A percentile compares a stretch with the other conserved stretches of the same genome.
Conservation (phyloP, 2,329 filamentous ascomycete genomes). For the Aspergillus flavus region DNA sequence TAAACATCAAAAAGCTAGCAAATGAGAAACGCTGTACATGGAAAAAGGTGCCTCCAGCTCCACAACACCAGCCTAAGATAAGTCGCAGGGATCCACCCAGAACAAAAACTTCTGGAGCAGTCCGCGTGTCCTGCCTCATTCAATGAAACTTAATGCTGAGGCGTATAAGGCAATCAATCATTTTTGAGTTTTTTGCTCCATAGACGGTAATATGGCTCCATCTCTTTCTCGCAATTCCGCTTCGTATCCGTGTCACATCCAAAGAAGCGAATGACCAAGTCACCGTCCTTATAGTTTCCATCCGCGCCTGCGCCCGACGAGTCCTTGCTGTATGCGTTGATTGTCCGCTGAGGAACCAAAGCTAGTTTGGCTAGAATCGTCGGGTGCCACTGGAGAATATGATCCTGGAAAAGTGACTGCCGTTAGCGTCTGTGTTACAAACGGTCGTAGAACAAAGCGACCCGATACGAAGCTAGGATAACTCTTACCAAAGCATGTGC, state of each 20-base stretch:
- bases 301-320: conserved; percentile 48
- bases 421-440: conserved; percentile 29
- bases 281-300: conserved; percentile 75
- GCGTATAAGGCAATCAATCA: conserved; percentile 12
- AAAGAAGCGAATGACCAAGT: conserved; percentile 78
- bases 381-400: conserved; percentile 94
- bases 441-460: neutral
- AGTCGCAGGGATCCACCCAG: neutral
- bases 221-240: conserved; percentile 71
- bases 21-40: conserved; percentile 18
- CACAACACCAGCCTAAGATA: conserved; percentile 9
- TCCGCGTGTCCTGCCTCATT: neutral
- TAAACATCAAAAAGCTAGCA: conserved; percentile 7
- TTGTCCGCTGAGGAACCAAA: conserved; percentile 78
- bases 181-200: conserved; percentile 41
- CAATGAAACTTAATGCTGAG: neutral
- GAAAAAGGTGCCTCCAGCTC: conserved; percentile 11
- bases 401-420: conserved; percentile 60
- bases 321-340: conserved; percentile 74
- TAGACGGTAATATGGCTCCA: conserved; percentile 56
- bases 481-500: conserved; percentile 77
- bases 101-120: neutral
- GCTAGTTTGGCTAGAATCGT: conserved; percentile 89
- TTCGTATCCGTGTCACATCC: conserved; percentile 64
- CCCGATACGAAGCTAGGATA: neutral